Percentiles rank a stretch among this genome's conserved stretches.
Evolutionary conservation across 345 rosid genomes (phyloP).

Genomic region (Salix brachista): DNA sequence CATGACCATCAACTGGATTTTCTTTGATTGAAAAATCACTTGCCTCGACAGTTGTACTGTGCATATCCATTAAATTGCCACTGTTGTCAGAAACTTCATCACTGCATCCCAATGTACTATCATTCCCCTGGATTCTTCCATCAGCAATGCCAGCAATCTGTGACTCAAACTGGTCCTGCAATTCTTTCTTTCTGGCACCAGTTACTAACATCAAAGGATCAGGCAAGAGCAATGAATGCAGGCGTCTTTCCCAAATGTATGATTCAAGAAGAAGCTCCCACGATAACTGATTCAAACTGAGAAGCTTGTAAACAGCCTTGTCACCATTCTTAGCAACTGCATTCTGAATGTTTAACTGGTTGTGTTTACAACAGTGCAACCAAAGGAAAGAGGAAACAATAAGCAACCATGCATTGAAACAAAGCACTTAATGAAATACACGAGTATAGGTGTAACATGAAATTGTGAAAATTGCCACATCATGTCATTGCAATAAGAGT

Average conservation of each 20-base stretch:
- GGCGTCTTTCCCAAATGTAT: slow-evolving; percentile 66
- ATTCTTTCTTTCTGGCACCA: slow-evolving; percentile 30
- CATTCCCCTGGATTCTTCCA: slow-evolving; percentile 12
- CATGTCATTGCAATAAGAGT: background rate
- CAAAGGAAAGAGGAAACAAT: slow-evolving; percentile 1
- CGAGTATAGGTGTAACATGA: background rate
- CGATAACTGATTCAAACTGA: slow-evolving; percentile 53
- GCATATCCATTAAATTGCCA: slow-evolving; percentile 16
- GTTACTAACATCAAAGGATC: slow-evolving; percentile 37
- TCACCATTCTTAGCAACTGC: slow-evolving; percentile 43
- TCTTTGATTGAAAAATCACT: slow-evolving; percentile 35
- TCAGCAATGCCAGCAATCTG: slow-evolving; percentile 14
- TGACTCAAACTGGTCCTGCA: slow-evolving; percentile 24
- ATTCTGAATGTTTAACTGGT: slow-evolving; percentile 43
- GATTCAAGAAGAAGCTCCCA: slow-evolving; percentile 87
- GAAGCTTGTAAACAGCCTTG: slow-evolving; percentile 42
- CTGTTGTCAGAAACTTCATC: slow-evolving; percentile 21
- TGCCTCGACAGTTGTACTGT: slow-evolving; percentile 14
- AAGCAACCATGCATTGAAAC: background rate
- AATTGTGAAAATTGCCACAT: background rate
- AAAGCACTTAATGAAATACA: slow-evolving; percentile 1
- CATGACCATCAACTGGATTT: slow-evolving; percentile 36
- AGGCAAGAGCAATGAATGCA: slow-evolving; percentile 56
- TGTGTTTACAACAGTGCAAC: slow-evolving; percentile 5
- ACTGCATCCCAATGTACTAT: slow-evolving; percentile 21